Conservation (phyloP, 225 moss, liverwort and hornwort genomes). For the Marchantia paleacea region DNA sequence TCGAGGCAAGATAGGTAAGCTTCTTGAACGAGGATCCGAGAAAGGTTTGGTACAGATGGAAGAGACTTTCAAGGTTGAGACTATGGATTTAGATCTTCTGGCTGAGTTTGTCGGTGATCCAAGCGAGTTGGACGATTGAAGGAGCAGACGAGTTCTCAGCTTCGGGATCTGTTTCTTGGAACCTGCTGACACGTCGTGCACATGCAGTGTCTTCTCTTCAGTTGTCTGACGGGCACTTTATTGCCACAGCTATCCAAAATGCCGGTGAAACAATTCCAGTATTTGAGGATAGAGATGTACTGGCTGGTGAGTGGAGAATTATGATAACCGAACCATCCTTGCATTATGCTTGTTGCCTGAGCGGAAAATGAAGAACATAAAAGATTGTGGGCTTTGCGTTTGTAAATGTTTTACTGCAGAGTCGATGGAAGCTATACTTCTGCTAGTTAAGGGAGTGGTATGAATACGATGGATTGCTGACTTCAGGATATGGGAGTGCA, state of each 20-base stretch:
- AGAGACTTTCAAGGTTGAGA: constrained; percentile 49
- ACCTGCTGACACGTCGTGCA: background rate
- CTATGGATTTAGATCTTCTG: constrained; percentile 41
- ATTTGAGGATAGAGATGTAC: background rate
- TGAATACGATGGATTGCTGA: background rate
- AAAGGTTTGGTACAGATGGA: constrained; percentile 51
- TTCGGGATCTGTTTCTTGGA: background rate
- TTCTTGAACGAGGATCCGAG: constrained; percentile 43
- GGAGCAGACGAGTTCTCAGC: background rate
- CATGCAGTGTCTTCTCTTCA: background rate
- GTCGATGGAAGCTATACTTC: background rate
- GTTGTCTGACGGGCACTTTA: background rate
- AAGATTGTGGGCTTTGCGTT: constrained; percentile 1
- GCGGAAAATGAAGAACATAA: background rate
- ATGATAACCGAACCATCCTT: background rate
- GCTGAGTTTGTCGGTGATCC: constrained; percentile 50
- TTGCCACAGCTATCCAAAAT: background rate
- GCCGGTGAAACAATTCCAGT: background rate
- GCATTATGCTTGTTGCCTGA: background rate
- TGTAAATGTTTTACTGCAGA: background rate
- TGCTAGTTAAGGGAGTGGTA: background rate
- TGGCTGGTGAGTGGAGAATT: background rate
- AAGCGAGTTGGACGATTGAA: constrained; percentile 32
- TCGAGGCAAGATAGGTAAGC: constrained; percentile 41
- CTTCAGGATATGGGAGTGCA: constrained; percentile 11